Conservation (phyloP, 495 filamentous ascomycete genomes). For the Rhizodiscina lignyota region DNA sequence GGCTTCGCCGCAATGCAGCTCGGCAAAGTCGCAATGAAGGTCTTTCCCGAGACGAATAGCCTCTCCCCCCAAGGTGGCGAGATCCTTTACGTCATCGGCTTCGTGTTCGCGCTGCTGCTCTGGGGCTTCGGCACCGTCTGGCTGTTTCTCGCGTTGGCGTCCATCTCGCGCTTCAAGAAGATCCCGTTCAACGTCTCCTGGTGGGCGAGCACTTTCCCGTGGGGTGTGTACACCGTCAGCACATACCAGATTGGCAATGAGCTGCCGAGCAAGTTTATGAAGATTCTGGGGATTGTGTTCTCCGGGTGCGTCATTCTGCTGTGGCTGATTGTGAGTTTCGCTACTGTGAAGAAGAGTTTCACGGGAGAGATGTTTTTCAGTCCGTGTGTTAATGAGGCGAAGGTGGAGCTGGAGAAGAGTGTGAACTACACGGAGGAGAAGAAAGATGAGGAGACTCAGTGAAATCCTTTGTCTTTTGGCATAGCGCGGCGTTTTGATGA, state of each 20-base stretch:
- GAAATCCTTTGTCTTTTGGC: too few relatives aligned
- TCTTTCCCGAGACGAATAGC: slow-evolving; percentile 34
- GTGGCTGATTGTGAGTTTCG: slow-evolving; percentile 18
- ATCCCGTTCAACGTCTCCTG: slow-evolving; percentile 24
- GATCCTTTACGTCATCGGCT: slow-evolving; percentile 36
- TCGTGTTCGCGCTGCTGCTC: slow-evolving; percentile 32
- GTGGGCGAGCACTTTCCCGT: slow-evolving; percentile 24
- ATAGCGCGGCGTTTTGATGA: too few relatives aligned
- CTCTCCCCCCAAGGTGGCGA: slow-evolving; percentile 28
- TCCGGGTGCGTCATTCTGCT: slow-evolving; percentile 18
- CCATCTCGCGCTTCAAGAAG: slow-evolving; percentile 20
- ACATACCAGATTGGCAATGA: slow-evolving; percentile 20
- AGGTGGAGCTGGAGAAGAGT: too few relatives aligned
- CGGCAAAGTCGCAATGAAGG: slow-evolving; percentile 29
- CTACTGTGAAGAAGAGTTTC: slow-evolving; percentile 16
- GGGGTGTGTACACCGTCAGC: slow-evolving; percentile 19
- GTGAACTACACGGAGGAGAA: too few relatives aligned
- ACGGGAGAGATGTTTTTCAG: slow-evolving; percentile 18
- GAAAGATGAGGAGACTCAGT: too few relatives aligned
- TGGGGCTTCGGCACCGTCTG: slow-evolving; percentile 48
- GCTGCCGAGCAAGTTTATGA: slow-evolving; percentile 20
- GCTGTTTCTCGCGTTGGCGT: slow-evolving; percentile 39
- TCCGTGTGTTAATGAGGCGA: too few relatives aligned
- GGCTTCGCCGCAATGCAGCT: slow-evolving; percentile 39
- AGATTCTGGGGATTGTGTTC: slow-evolving; percentile 19